Evolutionary conservation across 352 stramenopile species (phyloP), one percentile per base, ranked within the genome.

Genomic region (Pythium grandisporangium): DNA sequence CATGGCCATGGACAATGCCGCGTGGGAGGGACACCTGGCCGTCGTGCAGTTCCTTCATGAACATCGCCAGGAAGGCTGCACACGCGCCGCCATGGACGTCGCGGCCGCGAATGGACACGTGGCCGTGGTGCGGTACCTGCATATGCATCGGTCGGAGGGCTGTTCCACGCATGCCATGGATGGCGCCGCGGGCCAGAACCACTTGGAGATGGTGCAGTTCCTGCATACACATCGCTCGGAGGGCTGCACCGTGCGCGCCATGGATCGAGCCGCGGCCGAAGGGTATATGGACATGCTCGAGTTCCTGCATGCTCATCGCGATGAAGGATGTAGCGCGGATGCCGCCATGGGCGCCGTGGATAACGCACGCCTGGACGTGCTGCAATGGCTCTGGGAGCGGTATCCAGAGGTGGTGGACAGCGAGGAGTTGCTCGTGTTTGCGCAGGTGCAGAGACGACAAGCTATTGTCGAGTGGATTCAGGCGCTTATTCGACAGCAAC

Each of bases 151-250:
- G 12, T 42, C 29, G 3, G 74, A 84, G 35, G 71, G 71, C 14
- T 87, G 71, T 36, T 68, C 71, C 1, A 82, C 60, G 6, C 48
- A 62, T 11, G 74, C 71, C 3, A 87, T 87, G 56, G 67, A 87
- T 27, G 72, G 56, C 21, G 71, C 70, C 13, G 70, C 74, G 0
- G 63, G 55, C 1, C 59, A 67, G 30, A 75, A 73, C 11, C 62
- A 76, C 29, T 58, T 86, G 38, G 43, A 60, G 0, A 62, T 77
- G 7, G 61, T 87, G 20, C 51, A 56, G 25, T 87, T 70, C 57
- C 55, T 87, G 14, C 63, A 74, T 42, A 35, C 48, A 16, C 60
- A 84, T 37, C 66, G 74, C 13, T 61, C 48, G 2, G 71, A 87
- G 55, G 74, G 69, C 20, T 86, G 66, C 17, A 60, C 52, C 6